Percentiles rank a stretch among this genome's conserved stretches.
Conservation (phyloP, 2,329 filamentous ascomycete genomes). For the Zymoseptoria pseudotritici region DNA sequence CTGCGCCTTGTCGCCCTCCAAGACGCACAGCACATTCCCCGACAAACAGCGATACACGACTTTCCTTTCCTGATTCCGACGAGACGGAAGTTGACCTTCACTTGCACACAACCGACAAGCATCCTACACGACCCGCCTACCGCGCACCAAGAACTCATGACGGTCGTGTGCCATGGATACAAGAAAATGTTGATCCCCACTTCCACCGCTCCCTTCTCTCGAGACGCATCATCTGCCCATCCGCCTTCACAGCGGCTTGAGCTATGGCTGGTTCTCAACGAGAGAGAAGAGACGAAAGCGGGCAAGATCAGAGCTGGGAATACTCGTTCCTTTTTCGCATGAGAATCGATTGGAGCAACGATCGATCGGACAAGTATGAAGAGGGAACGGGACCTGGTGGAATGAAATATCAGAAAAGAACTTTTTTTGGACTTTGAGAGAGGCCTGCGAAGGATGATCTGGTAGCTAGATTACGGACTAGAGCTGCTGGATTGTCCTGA, state of each 20-base stretch:
- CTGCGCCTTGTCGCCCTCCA: constrained; percentile 18
- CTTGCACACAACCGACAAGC: neutral
- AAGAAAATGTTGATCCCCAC: neutral
- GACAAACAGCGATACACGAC: constrained; percentile 6
- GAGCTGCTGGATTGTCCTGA: neutral
- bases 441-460: neutral
- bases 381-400: constrained; percentile 11
- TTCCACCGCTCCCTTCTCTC: neutral
- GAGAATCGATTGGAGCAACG: neutral
- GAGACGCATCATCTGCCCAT: neutral
- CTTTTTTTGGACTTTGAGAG: constrained; percentile 4
- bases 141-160: neutral
- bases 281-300: neutral
- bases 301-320: neutral
- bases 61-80: neutral
- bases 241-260: neutral
- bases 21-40: constrained; percentile 5
- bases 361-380: neutral
- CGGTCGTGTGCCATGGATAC: neutral
- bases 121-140: neutral
- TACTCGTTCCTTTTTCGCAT: neutral
- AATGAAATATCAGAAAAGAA: constrained; percentile 13
- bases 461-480: neutral
- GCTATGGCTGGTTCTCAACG: neutral
- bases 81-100: neutral